Evolutionary conservation across 441 rosid species (phyloP).

Genomic region (Pelargonium fulgidum): DNA sequence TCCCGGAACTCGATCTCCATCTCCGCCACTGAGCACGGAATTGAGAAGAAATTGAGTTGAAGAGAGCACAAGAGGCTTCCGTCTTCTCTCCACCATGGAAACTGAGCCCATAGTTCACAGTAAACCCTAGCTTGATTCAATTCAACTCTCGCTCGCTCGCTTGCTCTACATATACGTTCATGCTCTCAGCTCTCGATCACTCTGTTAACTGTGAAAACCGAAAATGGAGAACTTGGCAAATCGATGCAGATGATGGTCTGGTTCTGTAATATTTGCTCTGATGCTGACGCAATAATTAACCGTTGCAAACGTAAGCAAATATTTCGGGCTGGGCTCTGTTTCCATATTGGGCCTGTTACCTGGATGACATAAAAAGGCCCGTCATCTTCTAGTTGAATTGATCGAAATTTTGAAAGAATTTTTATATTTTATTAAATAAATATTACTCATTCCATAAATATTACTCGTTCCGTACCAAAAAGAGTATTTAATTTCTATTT

Average conservation of each 20-base stretch:
- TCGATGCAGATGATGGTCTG: background rate
- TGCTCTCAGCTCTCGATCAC: background rate
- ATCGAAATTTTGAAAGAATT: too few relatives aligned
- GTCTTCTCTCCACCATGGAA: conserved; percentile 51
- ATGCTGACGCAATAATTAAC: background rate
- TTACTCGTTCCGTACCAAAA: too few relatives aligned
- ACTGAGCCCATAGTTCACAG: conserved; percentile 1
- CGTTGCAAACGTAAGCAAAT: background rate
- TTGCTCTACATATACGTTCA: background rate
- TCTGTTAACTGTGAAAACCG: conserved; percentile 1
- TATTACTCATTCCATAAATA: too few relatives aligned
- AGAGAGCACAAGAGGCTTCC: conserved; percentile 72
- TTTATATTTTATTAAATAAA: too few relatives aligned
- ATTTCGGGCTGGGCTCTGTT: background rate
- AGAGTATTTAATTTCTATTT: too few relatives aligned
- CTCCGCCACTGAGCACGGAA: conserved; percentile 35
- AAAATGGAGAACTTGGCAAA: background rate
- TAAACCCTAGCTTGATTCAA: background rate
- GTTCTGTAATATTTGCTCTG: background rate
- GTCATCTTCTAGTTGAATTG: too few relatives aligned
- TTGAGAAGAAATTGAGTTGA: conserved; percentile 62
- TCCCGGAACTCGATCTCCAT: background rate
- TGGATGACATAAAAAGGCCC: too few relatives aligned
- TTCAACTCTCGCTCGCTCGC: background rate
- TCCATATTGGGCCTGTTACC: too few relatives aligned